Evolutionary conservation across 2,329 filamentous ascomycete species (phyloP), one percentile per base, ranked within the genome.

Genomic region (Aspergillus puulaauensis): DNA sequence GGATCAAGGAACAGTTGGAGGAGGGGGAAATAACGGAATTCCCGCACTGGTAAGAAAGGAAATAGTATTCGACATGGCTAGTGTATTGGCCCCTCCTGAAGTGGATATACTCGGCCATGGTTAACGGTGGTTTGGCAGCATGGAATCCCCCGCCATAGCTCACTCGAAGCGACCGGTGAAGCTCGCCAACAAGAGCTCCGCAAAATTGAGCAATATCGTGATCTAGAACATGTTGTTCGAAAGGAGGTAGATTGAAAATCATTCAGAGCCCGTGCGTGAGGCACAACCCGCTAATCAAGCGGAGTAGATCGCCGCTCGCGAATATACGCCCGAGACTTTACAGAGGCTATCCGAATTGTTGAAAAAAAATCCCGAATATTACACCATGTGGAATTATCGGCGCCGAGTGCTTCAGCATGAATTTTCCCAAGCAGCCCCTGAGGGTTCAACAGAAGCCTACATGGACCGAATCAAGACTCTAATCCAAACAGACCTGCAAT

Each of bases 171-270:
- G 65, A 89, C 89, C 66, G 86, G 90, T 67, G 86, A 90, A 70
- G 85, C 90, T 70, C 84, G 84, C 57, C 81, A 86, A 64, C 84
- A 87, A 73, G 91, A 96, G 73, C 81, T 86, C 56, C 84, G 86
- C 65, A 89, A 89, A 74, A 96, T 97, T 68, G 78, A 82, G 57
- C 84, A 86, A 62, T 96, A 96, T 75, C 87, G 85, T 64, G 77
- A 83, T 11, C 79, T 96, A 44, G 90, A 93, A 62, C 79, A 83
- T 53, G 76, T 85, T 54, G 84, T 96, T 39, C 85, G 86, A 54
- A 70, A 79, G n/a, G 86, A 87, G 78, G 89, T 90, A 70, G 31
- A 67, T 27, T 23, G 17, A 8, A 17, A 39, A 37, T 15, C 8
- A 44, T 15, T 41, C 12, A 35, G n/a, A 24, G 24, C 27, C 21